phyloP scores from a whole-genome alignment of 345 rosid genomes.

The Melaleuca quinquenervia region DNA sequence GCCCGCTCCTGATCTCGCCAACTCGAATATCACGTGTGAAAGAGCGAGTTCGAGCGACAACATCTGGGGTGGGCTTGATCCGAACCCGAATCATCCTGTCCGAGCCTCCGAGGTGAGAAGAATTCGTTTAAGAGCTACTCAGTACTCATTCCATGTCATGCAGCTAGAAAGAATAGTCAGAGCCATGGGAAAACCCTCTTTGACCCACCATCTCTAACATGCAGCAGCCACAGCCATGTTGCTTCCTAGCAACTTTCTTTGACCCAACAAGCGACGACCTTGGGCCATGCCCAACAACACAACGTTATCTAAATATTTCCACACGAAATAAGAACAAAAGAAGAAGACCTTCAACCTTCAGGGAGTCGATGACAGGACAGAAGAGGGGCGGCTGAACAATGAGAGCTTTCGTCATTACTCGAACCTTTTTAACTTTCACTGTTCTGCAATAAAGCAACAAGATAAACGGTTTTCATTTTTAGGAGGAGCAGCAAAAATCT shows the following conservation, averaged over 20 bases:
- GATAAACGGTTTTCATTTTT: neutral
- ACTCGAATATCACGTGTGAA: neutral
- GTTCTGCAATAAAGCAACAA: neutral
- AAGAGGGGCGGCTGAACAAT: neutral
- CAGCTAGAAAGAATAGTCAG: neutral
- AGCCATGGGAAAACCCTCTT: too few species aligned
- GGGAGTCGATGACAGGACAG: neutral
- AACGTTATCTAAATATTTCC: neutral
- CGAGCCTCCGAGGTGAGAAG: too few species aligned
- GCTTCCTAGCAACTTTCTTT: neutral
- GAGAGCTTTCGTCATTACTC: neutral
- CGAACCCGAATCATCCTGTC: neutral
- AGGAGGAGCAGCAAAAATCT: neutral
- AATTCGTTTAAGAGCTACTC: neutral
- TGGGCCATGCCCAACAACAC: neutral
- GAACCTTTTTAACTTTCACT: neutral
- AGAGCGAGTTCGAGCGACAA: neutral
- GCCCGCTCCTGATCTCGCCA: neutral
- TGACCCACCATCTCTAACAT: neutral
- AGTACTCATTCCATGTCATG: neutral
- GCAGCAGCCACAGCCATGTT: neutral
- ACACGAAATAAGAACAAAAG: rapidly evolving
- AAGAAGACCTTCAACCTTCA: neutral
- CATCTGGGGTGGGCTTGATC: neutral
- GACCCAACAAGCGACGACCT: neutral